Percentiles rank a stretch among this genome's conserved stretches.
These are phyloP conservation scores for Chrysochromulina parva DNA, from an alignment of 78 protist genomes.

Conservation along the genomic window DNA sequence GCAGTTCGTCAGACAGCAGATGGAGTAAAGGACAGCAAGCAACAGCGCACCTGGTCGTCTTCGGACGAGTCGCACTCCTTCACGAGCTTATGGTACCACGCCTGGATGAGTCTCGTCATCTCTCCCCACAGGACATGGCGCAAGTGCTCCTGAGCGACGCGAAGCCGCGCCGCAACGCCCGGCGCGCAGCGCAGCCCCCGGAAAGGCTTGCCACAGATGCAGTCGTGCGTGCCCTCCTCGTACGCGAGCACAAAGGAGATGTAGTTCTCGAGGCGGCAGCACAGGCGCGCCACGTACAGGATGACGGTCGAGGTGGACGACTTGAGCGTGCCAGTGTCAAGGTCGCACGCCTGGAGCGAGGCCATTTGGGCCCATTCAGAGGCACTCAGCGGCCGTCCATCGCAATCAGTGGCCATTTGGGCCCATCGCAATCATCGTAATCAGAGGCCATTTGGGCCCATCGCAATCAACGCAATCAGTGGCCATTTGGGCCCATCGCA, in stretches of 20 bases:
- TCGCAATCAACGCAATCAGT: too few species aligned
- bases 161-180: background rate
- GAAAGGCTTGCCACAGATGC: background rate
- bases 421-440: too few species aligned
- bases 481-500: too few species aligned
- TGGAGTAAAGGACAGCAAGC: too few species aligned
- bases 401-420: too few species aligned
- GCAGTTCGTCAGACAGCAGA: too few species aligned
- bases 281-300: slow-evolving; percentile 32
- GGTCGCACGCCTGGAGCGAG: slow-evolving; percentile 17
- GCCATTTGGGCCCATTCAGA: background rate
- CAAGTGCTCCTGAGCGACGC: background rate
- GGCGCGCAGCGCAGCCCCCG: background rate
- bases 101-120: background rate
- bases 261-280: slow-evolving; percentile 33
- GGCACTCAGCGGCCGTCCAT: background rate
- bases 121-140: background rate
- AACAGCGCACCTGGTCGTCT: background rate
- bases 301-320: background rate
- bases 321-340: slow-evolving; percentile 11
- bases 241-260: background rate
- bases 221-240: background rate
- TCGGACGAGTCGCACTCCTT: background rate
- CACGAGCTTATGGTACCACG: background rate
- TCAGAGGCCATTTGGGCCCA: too few species aligned